phyloP scores from a whole-genome alignment of 2,329 filamentous ascomycete species.

The Neofusicoccum kwambonambiense region DNA sequence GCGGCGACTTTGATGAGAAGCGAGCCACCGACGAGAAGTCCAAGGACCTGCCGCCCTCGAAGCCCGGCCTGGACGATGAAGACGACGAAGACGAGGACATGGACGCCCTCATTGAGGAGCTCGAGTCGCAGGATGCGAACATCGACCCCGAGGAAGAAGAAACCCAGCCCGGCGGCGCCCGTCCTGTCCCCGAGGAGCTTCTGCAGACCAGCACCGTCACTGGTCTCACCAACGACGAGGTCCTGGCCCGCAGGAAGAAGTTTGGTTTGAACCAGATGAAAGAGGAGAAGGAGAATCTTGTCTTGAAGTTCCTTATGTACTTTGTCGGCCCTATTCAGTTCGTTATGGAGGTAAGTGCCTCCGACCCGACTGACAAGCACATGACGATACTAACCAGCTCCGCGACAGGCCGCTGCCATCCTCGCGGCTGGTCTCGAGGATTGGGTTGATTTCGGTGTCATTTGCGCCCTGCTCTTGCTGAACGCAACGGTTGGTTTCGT shows the following conservation, averaged over 20 bases:
- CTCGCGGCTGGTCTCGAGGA: constrained; percentile 81
- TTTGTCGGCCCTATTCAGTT: constrained; percentile 90
- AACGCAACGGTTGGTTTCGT: constrained; percentile 85
- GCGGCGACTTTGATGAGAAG: constrained; percentile 31
- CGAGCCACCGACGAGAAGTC: constrained; percentile 21
- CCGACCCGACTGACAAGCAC: neutral
- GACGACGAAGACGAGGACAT: constrained; percentile 79
- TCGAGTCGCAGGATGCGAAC: constrained; percentile 77
- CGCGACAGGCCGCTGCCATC: constrained; percentile 64
- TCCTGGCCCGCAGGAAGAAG: constrained; percentile 64
- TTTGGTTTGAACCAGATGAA: constrained; percentile 88
- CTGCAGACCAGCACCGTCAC: constrained; percentile 70
- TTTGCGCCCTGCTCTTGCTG: constrained; percentile 76
- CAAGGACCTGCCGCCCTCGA: constrained; percentile 23
- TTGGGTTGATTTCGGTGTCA: constrained; percentile 93
- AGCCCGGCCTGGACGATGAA: constrained; percentile 46
- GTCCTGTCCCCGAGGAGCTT: constrained; percentile 68
- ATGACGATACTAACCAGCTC: neutral
- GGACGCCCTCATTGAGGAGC: constrained; percentile 81
- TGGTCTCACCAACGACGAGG: constrained; percentile 60
- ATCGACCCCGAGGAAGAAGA: constrained; percentile 60
- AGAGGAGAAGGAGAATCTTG: constrained; percentile 81
- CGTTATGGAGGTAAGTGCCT: constrained; percentile 72
- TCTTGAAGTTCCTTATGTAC: constrained; percentile 79
- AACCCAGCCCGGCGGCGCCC: constrained; percentile 53